Conservation (phyloP, 305 asterid species). For the Fraxinus xanthoxyloides region DNA sequence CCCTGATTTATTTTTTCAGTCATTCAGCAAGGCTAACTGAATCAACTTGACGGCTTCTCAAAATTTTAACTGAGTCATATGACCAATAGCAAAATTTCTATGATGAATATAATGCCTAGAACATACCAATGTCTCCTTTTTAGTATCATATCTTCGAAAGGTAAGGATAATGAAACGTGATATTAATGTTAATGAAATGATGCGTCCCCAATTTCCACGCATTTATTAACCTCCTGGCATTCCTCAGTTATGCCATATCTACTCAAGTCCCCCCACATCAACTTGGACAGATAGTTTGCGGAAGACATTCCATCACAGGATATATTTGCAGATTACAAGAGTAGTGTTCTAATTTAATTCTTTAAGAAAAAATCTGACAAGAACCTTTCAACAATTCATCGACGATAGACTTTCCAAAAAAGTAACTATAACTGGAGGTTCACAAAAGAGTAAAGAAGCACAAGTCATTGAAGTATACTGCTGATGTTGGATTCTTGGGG, state of each 20-base stretch:
- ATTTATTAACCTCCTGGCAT: neutral
- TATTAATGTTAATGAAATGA: neutral
- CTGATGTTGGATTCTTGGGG: neutral
- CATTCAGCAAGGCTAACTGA: neutral
- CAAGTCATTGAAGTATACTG: neutral
- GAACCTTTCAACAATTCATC: neutral
- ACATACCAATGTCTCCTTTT: neutral
- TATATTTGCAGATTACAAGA: neutral
- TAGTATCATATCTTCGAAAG: neutral
- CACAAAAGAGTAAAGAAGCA: neutral
- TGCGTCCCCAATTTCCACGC: neutral
- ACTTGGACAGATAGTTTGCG: neutral
- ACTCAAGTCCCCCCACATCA: neutral
- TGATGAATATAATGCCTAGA: neutral
- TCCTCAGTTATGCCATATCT: neutral
- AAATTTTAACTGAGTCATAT: neutral
- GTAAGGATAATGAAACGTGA: neutral
- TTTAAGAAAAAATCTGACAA: neutral
- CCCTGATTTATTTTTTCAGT: neutral
- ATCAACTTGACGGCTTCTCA: neutral
- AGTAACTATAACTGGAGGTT: neutral
- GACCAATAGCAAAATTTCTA: neutral
- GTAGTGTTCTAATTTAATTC: neutral
- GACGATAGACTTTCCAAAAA: neutral
- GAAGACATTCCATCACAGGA: neutral